Conservation (phyloP, 1,284 basidiomycete genomes). For the Athelia sp. region DNA sequence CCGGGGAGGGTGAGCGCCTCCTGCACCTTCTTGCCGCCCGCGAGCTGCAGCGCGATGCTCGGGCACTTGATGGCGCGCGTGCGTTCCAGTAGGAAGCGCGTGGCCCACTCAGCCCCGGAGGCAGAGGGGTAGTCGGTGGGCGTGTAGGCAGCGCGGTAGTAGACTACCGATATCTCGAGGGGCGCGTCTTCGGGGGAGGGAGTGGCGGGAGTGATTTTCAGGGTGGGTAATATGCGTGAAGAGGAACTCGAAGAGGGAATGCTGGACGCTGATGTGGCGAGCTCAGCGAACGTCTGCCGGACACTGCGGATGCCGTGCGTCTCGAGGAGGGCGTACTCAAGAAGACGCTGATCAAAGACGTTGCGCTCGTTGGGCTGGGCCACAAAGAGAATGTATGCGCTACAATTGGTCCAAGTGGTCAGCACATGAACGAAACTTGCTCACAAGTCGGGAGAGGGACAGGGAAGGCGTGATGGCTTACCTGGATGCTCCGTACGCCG, state of each 20-base stretch:
- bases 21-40: constrained; percentile 95
- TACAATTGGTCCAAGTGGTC: constrained; percentile 27
- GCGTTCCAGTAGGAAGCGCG: constrained; percentile 73
- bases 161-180: constrained; percentile 77
- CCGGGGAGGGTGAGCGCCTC: constrained; percentile 78
- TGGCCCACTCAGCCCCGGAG: constrained; percentile 55
- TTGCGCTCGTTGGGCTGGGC: constrained; percentile 91
- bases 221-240: constrained; percentile 13
- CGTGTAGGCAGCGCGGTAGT: constrained; percentile 86
- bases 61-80: constrained; percentile 92
- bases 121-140: constrained; percentile 70
- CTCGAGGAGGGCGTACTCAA: constrained; percentile 85
- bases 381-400: constrained; percentile 82
- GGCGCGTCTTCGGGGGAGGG: constrained; percentile 25
- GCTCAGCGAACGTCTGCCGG: constrained; percentile 72
- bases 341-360: constrained; percentile 88
- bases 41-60: constrained; percentile 85
- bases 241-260: constrained; percentile 28
- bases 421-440: too few relatives aligned
- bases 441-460: too few relatives aligned
- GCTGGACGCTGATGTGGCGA: constrained; percentile 47
- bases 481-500: constrained; percentile 60
- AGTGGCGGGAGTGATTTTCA: constrained; percentile 38
- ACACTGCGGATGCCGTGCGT: constrained; percentile 66
- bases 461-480: constrained; percentile 22